These are phyloP conservation scores for Articulospora tetracladia DNA, from an alignment of 495 filamentous ascomycete species.

Conservation along the genomic window DNA sequence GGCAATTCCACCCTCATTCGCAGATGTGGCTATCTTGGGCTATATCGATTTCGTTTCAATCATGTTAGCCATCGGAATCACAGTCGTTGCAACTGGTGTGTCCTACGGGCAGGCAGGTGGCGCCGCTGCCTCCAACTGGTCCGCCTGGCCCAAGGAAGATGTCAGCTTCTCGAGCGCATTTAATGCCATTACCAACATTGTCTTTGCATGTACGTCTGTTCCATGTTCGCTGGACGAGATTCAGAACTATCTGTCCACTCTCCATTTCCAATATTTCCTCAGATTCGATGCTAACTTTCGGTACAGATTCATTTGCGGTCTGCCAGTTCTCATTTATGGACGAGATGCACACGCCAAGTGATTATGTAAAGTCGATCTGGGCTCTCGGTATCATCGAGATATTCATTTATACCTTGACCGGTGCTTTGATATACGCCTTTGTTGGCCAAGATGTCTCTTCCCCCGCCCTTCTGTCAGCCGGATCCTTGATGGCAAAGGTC, in stretches of 20 bases:
- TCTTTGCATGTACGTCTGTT: constrained; percentile 58
- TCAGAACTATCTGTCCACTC: not conserved
- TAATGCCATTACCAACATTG: constrained; percentile 67
- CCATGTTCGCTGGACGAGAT: not conserved
- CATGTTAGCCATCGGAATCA: constrained; percentile 51
- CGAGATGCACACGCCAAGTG: constrained; percentile 66
- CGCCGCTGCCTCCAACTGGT: constrained; percentile 17
- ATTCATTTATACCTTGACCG: constrained; percentile 62
- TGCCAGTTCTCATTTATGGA: constrained; percentile 68
- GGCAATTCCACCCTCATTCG: constrained; percentile 34
- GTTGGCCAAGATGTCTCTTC: constrained; percentile 63
- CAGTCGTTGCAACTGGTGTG: constrained; percentile 44
- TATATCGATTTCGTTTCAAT: constrained; percentile 56
- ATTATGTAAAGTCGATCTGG: constrained; percentile 64
- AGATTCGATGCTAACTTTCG: not conserved
- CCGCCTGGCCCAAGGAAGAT: constrained; percentile 34
- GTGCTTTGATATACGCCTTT: constrained; percentile 69
- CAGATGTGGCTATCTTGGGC: constrained; percentile 46
- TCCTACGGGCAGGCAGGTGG: constrained; percentile 57
- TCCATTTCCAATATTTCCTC: too few relatives aligned
- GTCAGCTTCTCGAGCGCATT: constrained; percentile 43
- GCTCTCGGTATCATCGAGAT: constrained; percentile 63
- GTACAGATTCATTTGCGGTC: constrained; percentile 19
- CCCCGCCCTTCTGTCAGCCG: constrained; percentile 65
- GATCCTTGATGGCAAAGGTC: constrained; percentile 57